Evolutionary conservation across 169 alveolate genomes (phyloP), one percentile per base, ranked within the genome.

Genomic region (Cryptosporidium baileyi): DNA sequence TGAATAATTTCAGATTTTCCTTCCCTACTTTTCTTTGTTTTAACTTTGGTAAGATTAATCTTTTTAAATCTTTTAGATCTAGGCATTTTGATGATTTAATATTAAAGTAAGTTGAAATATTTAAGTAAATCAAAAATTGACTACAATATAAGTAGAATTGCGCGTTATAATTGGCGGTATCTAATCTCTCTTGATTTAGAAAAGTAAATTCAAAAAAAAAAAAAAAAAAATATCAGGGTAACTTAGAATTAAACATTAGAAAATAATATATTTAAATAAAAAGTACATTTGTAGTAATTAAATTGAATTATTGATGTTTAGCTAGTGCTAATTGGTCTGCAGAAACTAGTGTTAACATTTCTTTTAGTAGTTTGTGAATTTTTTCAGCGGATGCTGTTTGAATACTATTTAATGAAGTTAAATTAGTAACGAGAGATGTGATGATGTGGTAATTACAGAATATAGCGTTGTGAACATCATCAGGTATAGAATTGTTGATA

Each of bases 351-450:
- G 54, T 47, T 7, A 74, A 43, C 67, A 74, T 57, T 44, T 74
- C 85, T 54, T 38, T 74, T 1, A 74, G 85, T 11, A 74, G 67
- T 40, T 57, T 74, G 65, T 57, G 63, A 54, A 57, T 74, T 7
- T 57, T 74, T 22, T 74, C 85, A 57, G 63, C 43, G 36, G 67
- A 34, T 24, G 60, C 28, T n/a, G 74, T 45, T 51, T 54, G 85
- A 19, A 74, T 74, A 4, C 74, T 13, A 34, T 54, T 32, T 34
- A 74, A 36, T 8, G 74, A 51, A n/a, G 43, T 74, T 1, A 74
- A 60, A 8, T 47, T 40, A 17, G 49, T 74, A 19, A 51, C 67
- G 11, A 51, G 67, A 9, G 85, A 74, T 11, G 30, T 74, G 6
- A 74, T 65, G 15, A 65, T 51, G 45, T 65, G 81, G 49, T 32